These are phyloP conservation scores for Cystobasidium onofrii DNA, from an alignment of 768 basidiomycete species.

Conservation along the genomic window DNA sequence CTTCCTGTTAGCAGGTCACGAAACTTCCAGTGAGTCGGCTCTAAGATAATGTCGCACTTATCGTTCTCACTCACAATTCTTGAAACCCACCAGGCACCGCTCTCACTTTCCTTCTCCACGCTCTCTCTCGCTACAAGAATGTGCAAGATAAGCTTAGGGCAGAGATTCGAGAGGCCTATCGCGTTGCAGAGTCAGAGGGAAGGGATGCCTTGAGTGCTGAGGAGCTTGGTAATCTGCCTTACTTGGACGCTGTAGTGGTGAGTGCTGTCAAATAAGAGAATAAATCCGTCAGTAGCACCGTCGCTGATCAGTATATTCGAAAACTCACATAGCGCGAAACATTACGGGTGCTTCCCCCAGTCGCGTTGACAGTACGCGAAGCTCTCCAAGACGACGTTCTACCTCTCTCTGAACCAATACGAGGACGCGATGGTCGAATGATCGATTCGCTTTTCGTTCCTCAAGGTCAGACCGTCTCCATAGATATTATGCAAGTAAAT, in stretches of 20 bases:
- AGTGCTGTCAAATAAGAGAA: background rate
- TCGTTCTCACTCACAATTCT: background rate
- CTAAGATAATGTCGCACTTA: background rate
- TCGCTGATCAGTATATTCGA: background rate
- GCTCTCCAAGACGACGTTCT: background rate
- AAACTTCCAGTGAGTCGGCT: background rate
- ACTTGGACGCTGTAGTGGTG: constrained; percentile 26
- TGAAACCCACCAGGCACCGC: constrained; percentile 8
- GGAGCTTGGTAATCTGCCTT: constrained; percentile 15
- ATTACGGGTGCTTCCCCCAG: background rate
- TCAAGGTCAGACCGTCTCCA: background rate
- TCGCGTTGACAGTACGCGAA: background rate
- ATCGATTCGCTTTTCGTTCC: background rate
- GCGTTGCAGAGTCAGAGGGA: background rate
- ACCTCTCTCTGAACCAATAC: background rate
- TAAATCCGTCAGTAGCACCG: background rate
- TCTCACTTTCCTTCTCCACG: constrained; percentile 17
- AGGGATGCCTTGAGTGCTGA: background rate
- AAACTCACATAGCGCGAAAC: background rate
- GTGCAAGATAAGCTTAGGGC: constrained; percentile 23
- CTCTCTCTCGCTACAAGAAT: background rate
- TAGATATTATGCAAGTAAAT: background rate
- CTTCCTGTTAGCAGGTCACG: constrained; percentile 7
- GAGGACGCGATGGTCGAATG: background rate
- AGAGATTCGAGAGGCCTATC: constrained; percentile 13